Evolutionary conservation across 2,329 filamentous ascomycete species (phyloP).

Genomic region (Metarhizium robertsii): DNA sequence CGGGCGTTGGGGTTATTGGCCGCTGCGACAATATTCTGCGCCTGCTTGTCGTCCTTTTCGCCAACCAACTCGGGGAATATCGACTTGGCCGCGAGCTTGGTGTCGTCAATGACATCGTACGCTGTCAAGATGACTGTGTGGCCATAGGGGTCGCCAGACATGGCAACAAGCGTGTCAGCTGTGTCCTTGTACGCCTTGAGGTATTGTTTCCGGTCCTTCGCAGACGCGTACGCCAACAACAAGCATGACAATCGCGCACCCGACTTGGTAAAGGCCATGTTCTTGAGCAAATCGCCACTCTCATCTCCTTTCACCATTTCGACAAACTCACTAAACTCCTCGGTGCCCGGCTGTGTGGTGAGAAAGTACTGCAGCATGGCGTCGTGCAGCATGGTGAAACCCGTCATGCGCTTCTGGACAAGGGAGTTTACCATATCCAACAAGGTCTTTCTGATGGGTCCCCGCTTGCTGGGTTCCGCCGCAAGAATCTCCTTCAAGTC

Average conservation of each 20-base stretch:
- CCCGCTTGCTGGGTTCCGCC: slow-evolving; percentile 73
- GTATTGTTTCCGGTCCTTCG: slow-evolving; percentile 88
- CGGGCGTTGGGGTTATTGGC: slow-evolving; percentile 58
- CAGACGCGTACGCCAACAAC: slow-evolving; percentile 71
- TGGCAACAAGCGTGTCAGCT: slow-evolving; percentile 49
- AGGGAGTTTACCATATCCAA: slow-evolving; percentile 83
- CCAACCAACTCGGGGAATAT: slow-evolving; percentile 82
- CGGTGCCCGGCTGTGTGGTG: slow-evolving; percentile 64
- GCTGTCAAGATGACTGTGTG: slow-evolving; percentile 77
- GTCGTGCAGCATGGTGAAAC: slow-evolving; percentile 96
- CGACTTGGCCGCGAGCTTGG: slow-evolving; percentile 74
- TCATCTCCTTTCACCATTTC: slow-evolving; percentile 90
- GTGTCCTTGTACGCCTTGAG: slow-evolving; percentile 86
- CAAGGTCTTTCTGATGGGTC: slow-evolving; percentile 77
- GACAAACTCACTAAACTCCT: slow-evolving; percentile 78
- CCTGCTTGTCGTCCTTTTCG: slow-evolving; percentile 53
- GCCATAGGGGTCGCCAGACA: slow-evolving; percentile 72
- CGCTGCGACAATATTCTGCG: slow-evolving; percentile 54
- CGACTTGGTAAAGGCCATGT: slow-evolving; percentile 89
- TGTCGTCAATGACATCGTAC: slow-evolving; percentile 91
- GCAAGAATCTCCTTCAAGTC: slow-evolving; percentile 70
- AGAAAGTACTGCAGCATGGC: slow-evolving; percentile 96
- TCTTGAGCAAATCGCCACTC: slow-evolving; percentile 82
- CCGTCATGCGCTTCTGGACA: slow-evolving; percentile 92
- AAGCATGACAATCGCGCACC: slow-evolving; percentile 76